These are phyloP conservation scores for Cercospora zeina DNA, from an alignment of 2,329 filamentous ascomycete species.

Conservation along the genomic window DNA sequence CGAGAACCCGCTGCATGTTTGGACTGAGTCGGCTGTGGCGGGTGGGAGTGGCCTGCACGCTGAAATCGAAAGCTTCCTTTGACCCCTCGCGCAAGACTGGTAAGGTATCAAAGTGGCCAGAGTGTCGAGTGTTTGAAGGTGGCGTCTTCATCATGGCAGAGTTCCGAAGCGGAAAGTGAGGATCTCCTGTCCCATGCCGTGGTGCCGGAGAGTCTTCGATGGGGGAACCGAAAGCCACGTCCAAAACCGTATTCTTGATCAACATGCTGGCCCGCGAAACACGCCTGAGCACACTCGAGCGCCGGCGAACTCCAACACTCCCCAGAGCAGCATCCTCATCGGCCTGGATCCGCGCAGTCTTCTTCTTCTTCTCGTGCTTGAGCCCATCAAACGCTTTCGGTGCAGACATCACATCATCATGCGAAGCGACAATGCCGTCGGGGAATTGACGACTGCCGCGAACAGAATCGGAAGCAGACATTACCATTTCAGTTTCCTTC, in stretches of 20 bases:
- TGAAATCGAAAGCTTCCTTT: conserved; percentile 15
- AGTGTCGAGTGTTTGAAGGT: neutral
- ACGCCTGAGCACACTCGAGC: conserved; percentile 21
- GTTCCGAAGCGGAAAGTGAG: neutral
- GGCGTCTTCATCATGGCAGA: conserved; percentile 3
- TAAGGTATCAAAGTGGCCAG: conserved; percentile 16
- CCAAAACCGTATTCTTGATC: conserved; percentile 21
- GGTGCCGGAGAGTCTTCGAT: conserved; percentile 7
- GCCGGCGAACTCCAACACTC: conserved; percentile 26
- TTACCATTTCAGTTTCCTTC: conserved; percentile 84
- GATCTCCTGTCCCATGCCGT: neutral
- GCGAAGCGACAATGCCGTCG: conserved; percentile 12
- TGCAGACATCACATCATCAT: conserved; percentile 29
- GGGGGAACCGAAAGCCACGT: conserved; percentile 10
- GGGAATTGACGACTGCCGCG: conserved; percentile 17
- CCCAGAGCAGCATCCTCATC: conserved; percentile 25
- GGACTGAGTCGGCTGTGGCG: conserved; percentile 6
- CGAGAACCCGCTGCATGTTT: conserved; percentile 16
- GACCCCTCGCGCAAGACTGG: conserved; percentile 26
- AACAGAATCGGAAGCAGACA: conserved; percentile 24
- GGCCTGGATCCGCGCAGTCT: conserved; percentile 11
- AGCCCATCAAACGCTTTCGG: conserved; percentile 35
- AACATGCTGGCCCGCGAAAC: conserved; percentile 20
- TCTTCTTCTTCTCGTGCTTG: conserved; percentile 21
- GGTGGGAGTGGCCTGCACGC: neutral